Conservation (phyloP, 176 grass and related monocot species). For the Pharus latifolius region DNA sequence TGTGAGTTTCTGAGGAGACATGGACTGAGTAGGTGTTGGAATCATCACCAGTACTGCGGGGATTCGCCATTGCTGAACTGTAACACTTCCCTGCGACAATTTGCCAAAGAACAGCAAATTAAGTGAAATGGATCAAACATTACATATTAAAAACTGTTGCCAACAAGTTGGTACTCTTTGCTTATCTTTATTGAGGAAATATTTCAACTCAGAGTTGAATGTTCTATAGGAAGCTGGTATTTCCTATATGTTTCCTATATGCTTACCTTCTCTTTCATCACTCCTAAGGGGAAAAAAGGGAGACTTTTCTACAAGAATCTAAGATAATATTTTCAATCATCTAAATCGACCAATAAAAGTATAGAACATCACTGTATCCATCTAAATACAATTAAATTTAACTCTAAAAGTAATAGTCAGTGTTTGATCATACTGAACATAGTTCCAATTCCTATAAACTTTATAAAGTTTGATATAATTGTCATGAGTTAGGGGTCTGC, state of each 20-base stretch:
- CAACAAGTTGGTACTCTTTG: too few relatives aligned
- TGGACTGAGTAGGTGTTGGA: constrained; percentile 14
- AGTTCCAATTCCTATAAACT: not conserved
- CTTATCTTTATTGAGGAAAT: not conserved
- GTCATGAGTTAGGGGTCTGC: too few relatives aligned
- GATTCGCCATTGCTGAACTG: constrained; percentile 22
- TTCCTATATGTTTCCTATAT: not conserved
- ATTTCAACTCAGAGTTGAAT: not conserved
- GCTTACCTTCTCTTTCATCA: not conserved
- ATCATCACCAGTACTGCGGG: not conserved
- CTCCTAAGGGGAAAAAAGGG: too few relatives aligned
- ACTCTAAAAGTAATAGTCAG: not conserved
- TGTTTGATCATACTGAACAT: not conserved
- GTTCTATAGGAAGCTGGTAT: not conserved
- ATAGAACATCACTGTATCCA: not conserved
- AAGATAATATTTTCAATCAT: too few relatives aligned
- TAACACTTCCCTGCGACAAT: not conserved
- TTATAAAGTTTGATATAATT: not conserved
- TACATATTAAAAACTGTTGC: not conserved
- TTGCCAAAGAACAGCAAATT: not conserved
- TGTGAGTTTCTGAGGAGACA: constrained; percentile 37
- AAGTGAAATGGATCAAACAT: not conserved
- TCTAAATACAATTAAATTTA: not conserved
- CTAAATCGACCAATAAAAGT: too few relatives aligned
- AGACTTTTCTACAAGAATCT: too few relatives aligned